Percentiles rank a stretch among this genome's conserved stretches.
Evolutionary conservation across 1,139 yeast genomes (phyloP).

Genomic region (Chernovozyma aurita): DNA sequence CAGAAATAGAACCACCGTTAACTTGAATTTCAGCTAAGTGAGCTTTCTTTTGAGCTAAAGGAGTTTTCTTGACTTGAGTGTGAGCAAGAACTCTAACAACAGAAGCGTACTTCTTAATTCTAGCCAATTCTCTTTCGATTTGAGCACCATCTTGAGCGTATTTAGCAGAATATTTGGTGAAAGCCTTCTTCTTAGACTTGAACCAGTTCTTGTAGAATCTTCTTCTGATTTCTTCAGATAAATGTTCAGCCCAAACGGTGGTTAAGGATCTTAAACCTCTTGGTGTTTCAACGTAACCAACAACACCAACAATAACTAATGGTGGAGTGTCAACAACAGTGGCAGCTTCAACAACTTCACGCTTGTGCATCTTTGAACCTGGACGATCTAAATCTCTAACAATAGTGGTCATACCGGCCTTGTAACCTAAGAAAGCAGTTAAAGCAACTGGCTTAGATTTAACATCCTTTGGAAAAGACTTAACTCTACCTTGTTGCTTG

Average conservation of each 20-base stretch:
- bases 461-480: constrained; percentile 99
- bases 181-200: constrained; percentile 99
- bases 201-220: constrained; percentile 99
- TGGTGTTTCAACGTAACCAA: constrained; percentile 99
- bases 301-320: constrained; percentile 98
- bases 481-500: constrained; percentile 97
- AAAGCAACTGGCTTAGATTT: constrained; percentile 97
- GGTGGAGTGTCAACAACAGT: constrained; percentile 99
- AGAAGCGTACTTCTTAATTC: constrained; percentile 97
- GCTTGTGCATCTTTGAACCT: constrained; percentile 99
- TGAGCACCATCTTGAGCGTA: constrained; percentile 89
- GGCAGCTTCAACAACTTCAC: constrained; percentile 99
- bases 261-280: constrained; percentile 99
- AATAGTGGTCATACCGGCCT: constrained; percentile 99
- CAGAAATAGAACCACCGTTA: constrained; percentile 98
- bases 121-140: constrained; percentile 94
- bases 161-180: constrained; percentile 99
- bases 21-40: constrained; percentile 99
- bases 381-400: constrained; percentile 99
- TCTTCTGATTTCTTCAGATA: constrained; percentile 98
- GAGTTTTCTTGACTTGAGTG: constrained; percentile 99
- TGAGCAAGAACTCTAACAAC: constrained; percentile 99
- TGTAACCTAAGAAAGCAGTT: constrained; percentile 99
- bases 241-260: constrained; percentile 99
- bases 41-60: constrained; percentile 99